Conservation (phyloP, 306 rosid genomes). For the Gastrolobium bilobum region DNA sequence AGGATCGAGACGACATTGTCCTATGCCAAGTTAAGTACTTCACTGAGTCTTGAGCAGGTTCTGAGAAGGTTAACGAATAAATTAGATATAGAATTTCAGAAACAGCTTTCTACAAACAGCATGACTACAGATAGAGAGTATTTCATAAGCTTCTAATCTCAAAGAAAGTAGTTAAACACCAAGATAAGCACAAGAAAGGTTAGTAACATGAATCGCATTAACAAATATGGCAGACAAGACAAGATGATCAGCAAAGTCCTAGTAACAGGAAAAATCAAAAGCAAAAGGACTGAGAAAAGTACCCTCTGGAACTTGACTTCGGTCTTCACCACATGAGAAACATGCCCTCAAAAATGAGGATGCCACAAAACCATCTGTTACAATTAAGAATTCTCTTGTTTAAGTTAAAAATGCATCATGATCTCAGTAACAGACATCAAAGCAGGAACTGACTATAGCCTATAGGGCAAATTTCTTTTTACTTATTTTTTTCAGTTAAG, state of each 20-base stretch:
- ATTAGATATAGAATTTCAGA: constrained; percentile 41
- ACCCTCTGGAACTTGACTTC: constrained; percentile 79
- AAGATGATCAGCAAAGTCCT: constrained; percentile 33
- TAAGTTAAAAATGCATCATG: constrained; percentile 25
- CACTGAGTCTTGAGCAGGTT: constrained; percentile 72
- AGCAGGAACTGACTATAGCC: constrained; percentile 38
- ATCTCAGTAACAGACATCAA: constrained; percentile 25
- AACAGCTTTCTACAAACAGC: constrained; percentile 18
- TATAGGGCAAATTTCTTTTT: background rate
- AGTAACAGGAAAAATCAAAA: constrained; percentile 41
- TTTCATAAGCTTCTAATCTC: constrained; percentile 30
- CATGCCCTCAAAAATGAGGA: constrained; percentile 76
- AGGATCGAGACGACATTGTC: constrained; percentile 76
- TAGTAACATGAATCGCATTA: constrained; percentile 11
- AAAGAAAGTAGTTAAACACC: constrained; percentile 11
- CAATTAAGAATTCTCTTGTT: constrained; percentile 44
- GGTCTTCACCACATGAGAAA: constrained; percentile 89
- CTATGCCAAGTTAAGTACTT: constrained; percentile 93
- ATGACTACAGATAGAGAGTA: constrained; percentile 6
- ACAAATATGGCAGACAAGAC: background rate
- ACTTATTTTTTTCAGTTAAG: background rate
- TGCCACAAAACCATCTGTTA: constrained; percentile 60
- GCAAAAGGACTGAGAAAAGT: constrained; percentile 40
- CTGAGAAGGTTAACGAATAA: constrained; percentile 51
- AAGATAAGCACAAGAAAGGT: constrained; percentile 32